These are phyloP conservation scores for Elaphomyces granulatus DNA, from an alignment of 495 filamentous ascomycete species.

Conservation along the genomic window DNA sequence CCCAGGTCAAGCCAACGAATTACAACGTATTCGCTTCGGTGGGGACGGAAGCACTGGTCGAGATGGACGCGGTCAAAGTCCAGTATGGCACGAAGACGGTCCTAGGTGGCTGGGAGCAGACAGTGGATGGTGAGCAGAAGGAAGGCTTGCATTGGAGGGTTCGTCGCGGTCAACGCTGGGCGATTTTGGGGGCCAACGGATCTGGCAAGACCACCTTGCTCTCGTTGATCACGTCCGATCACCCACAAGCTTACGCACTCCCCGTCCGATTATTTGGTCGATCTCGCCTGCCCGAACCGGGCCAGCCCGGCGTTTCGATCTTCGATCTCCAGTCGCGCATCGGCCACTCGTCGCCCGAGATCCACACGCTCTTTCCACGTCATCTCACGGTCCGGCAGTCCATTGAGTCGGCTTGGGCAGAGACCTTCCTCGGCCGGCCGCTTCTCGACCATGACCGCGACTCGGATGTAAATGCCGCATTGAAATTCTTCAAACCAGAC, in stretches of 20 bases:
- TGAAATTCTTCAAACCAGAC: conserved; percentile 62
- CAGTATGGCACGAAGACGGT: conserved; percentile 63
- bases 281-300: conserved; percentile 59
- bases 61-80: conserved; percentile 73
- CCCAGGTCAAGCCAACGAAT: conserved; percentile 1
- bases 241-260: conserved; percentile 82
- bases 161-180: conserved; percentile 73
- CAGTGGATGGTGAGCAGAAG: conserved; percentile 27
- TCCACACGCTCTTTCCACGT: conserved; percentile 83
- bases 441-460: conserved; percentile 39
- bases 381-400: conserved; percentile 58
- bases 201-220: conserved; percentile 77
- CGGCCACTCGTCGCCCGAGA: conserved; percentile 85
- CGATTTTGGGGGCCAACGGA: conserved; percentile 80
- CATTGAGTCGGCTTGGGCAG: conserved; percentile 75
- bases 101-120: conserved; percentile 64
- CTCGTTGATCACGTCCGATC: conserved; percentile 85
- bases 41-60: conserved; percentile 51
- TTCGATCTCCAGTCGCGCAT: conserved; percentile 85
- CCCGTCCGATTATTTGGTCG: conserved; percentile 77
- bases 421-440: conserved; percentile 65
- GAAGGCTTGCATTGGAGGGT: conserved; percentile 71
- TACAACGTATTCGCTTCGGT: not conserved
- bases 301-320: conserved; percentile 62
- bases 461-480: conserved; percentile 44